Conservation (phyloP, 164 flowering plant genomes). For the Aristolochia californica region DNA sequence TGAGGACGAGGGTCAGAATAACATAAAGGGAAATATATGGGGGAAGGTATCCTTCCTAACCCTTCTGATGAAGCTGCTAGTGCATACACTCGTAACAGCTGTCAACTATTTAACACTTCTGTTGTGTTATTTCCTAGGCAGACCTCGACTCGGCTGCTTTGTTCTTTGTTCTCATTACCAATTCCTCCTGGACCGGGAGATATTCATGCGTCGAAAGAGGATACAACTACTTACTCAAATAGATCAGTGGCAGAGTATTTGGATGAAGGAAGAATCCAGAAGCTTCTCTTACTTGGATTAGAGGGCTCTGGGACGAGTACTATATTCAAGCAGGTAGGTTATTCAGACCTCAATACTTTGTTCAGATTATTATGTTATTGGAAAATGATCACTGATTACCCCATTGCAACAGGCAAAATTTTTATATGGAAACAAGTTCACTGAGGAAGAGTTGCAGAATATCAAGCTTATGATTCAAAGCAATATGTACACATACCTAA, state of each 20-base stretch:
- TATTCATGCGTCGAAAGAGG: conserved; percentile 13
- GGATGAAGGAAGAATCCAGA: conserved; percentile 21
- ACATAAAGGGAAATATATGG: conserved; percentile 36
- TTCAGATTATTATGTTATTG: background rate
- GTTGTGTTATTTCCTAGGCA: conserved; percentile 21
- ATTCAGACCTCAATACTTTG: background rate
- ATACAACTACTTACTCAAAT: conserved; percentile 12
- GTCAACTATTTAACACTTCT: conserved; percentile 1
- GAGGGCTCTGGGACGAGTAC: conserved; percentile 35
- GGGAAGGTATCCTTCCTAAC: conserved; percentile 19
- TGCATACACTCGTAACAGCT: background rate
- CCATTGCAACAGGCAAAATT: conserved; percentile 17
- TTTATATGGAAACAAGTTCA: conserved; percentile 20
- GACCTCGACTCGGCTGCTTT: conserved; percentile 29
- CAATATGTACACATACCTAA: conserved; percentile 26
- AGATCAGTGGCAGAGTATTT: conserved; percentile 23
- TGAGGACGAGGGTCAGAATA: conserved; percentile 41
- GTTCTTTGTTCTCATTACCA: conserved; percentile 31
- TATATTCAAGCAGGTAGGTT: conserved; percentile 30
- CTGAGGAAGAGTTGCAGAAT: conserved; percentile 16
- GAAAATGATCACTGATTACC: background rate
- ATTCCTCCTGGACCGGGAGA: conserved; percentile 16
- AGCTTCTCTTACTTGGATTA: conserved; percentile 24
- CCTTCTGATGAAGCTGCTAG: background rate
- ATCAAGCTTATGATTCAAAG: conserved; percentile 27